phyloP scores from a whole-genome alignment of 1,284 basidiomycete species.

The Ganoderma lucidum region DNA sequence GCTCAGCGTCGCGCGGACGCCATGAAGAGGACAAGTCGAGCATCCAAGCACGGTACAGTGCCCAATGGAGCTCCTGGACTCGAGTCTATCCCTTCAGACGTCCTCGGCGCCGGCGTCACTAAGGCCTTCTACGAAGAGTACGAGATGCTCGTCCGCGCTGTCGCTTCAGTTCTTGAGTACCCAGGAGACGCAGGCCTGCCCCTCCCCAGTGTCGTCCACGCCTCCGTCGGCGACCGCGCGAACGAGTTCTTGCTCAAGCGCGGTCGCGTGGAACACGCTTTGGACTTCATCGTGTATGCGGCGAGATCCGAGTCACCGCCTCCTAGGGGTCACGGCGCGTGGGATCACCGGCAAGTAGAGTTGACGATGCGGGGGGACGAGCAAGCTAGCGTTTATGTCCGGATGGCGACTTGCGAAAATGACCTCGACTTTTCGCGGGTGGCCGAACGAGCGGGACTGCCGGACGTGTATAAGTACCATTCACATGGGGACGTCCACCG shows the following conservation, averaged over 20 bases:
- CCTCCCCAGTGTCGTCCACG: background rate
- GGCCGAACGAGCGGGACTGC: background rate
- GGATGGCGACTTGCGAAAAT: background rate
- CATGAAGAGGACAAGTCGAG: background rate
- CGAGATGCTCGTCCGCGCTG: constrained; percentile 6
- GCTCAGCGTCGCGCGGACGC: constrained; percentile 5
- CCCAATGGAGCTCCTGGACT: background rate
- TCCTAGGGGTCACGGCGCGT: background rate
- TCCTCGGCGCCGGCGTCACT: background rate
- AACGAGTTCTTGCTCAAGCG: background rate
- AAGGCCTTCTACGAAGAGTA: constrained; percentile 13
- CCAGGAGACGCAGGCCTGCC: background rate
- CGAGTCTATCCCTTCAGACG: background rate
- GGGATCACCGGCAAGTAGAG: background rate
- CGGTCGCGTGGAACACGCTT: background rate
- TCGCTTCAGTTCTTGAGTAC: constrained; percentile 1
- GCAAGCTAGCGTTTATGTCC: background rate
- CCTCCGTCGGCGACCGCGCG: background rate
- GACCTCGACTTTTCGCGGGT: background rate
- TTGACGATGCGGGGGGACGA: background rate
- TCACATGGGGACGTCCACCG: background rate
- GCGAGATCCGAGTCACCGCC: background rate
- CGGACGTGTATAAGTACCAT: background rate
- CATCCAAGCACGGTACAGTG: background rate
- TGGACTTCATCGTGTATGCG: background rate